Evolutionary conservation across 345 rosid species (phyloP).

Genomic region (Cardamine resedifolia): DNA sequence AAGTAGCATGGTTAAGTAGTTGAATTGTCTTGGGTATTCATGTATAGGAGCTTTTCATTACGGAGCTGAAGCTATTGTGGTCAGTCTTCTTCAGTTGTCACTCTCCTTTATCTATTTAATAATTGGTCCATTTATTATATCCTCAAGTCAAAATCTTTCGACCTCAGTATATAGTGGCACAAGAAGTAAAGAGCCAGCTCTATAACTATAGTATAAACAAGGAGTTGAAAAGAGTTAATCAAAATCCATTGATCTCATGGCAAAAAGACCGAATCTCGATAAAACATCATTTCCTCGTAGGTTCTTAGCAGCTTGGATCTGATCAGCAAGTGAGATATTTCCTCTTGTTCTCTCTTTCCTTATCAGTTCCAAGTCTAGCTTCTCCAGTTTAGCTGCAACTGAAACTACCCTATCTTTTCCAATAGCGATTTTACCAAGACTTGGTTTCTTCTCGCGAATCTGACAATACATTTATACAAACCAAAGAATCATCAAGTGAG

Average conservation of each 20-base stretch:
- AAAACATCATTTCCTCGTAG: constrained; percentile 40
- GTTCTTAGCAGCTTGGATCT: constrained; percentile 71
- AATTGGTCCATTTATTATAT: not conserved
- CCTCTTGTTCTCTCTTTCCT: constrained; percentile 54
- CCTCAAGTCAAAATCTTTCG: not conserved
- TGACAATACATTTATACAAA: constrained; percentile 28
- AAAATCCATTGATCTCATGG: constrained; percentile 24
- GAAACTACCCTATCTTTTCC: constrained; percentile 37
- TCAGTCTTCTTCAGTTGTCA: not conserved
- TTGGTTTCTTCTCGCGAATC: constrained; percentile 64
- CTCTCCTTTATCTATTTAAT: not conserved
- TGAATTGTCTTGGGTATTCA: constrained; percentile 15
- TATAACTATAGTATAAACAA: constrained; percentile 11
- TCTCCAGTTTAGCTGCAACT: constrained; percentile 52
- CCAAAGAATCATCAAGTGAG: not conserved
- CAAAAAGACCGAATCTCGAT: constrained; percentile 26
- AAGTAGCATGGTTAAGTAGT: constrained; percentile 17
- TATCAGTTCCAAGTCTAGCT: constrained; percentile 54
- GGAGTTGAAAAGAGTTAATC: constrained; percentile 9
- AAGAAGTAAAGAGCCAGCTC: constrained; percentile 9
- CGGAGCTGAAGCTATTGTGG: not conserved
- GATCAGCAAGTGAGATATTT: constrained; percentile 73
- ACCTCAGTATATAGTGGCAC: constrained; percentile 2
- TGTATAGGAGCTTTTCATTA: not conserved
- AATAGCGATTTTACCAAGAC: constrained; percentile 33